Conservation (phyloP, 2,329 filamentous ascomycete species). For the Alternaria triticina region DNA sequence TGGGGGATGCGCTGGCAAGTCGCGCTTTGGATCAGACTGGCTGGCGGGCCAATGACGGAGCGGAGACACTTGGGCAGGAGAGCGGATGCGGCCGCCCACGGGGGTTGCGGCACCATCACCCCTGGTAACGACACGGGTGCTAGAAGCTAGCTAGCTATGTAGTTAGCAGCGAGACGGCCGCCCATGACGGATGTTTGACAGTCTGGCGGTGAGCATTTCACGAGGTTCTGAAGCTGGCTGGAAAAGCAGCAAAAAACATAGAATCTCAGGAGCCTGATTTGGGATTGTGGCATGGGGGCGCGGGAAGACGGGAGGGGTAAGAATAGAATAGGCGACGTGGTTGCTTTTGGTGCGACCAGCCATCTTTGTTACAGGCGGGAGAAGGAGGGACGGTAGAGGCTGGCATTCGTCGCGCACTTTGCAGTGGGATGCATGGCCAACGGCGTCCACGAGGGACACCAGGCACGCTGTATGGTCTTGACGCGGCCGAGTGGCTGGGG, state of each 20-base stretch:
- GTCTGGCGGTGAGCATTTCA: conserved; percentile 9
- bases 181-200: conserved; percentile 6
- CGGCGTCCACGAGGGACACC: conserved; percentile 16
- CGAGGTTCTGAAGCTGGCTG: not conserved
- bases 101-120: conserved; percentile 18
- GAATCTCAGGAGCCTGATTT: not conserved
- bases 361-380: not conserved
- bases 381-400: conserved; percentile 3
- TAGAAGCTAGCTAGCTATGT: conserved; percentile 1
- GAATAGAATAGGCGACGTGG: conserved; percentile 4
- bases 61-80: no score
- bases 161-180: not conserved
- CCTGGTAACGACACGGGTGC: conserved; percentile 22
- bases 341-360: conserved; percentile 11
- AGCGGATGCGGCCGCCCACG: conserved; percentile 16
- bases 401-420: conserved; percentile 5
- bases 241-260: not conserved
- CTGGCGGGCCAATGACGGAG: conserved; percentile 19
- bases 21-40: not conserved
- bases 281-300: not conserved
- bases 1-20: conserved; percentile 40
- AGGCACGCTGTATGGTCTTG: conserved; percentile 10
- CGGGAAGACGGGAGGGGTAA: conserved; percentile 3
- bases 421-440: conserved; percentile 9
- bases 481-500: conserved; percentile 11